These are phyloP conservation scores for Phytopythium sindhum DNA, from an alignment of 352 stramenopile genomes.

Conservation along the genomic window DNA sequence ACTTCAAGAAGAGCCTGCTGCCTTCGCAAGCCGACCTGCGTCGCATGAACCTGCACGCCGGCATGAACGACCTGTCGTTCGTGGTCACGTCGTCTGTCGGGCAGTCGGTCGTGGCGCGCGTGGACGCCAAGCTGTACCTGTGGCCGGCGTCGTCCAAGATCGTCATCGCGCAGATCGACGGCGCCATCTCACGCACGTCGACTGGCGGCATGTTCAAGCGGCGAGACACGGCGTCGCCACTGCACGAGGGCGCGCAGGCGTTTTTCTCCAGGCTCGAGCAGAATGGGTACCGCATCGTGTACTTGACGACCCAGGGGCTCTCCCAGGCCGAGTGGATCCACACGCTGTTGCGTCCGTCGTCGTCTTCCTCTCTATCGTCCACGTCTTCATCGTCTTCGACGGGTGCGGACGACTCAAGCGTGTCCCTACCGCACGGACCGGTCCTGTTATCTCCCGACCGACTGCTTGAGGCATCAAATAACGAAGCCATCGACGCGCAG, in stretches of 20 bases:
- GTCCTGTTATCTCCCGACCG: constrained; percentile 68
- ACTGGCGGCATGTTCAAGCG: constrained; percentile 48
- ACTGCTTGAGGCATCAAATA: constrained; percentile 37
- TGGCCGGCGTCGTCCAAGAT: constrained; percentile 73
- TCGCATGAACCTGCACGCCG: constrained; percentile 52
- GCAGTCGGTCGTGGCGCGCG: constrained; percentile 21
- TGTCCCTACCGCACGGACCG: constrained; percentile 61
- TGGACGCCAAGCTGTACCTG: constrained; percentile 63
- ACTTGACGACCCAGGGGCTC: constrained; percentile 67
- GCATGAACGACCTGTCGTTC: constrained; percentile 76
- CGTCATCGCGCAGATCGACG: constrained; percentile 82
- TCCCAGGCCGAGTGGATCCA: constrained; percentile 55
- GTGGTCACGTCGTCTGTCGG: constrained; percentile 21
- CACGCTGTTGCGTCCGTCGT: constrained; percentile 23
- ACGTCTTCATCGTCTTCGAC: constrained; percentile 8
- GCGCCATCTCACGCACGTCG: constrained; percentile 52
- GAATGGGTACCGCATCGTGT: constrained; percentile 81
- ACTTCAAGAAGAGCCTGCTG: constrained; percentile 58
- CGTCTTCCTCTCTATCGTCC: constrained; percentile 7
- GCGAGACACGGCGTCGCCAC: constrained; percentile 21
- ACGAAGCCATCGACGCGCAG: constrained; percentile 42
- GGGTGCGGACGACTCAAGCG: constrained; percentile 7
- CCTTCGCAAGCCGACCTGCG: constrained; percentile 56
- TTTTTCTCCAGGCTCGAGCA: constrained; percentile 66
- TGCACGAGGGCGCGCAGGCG: constrained; percentile 63